Conservation (phyloP, 176 grass and related monocot genomes). For the Eremochloa ophiuroides region DNA sequence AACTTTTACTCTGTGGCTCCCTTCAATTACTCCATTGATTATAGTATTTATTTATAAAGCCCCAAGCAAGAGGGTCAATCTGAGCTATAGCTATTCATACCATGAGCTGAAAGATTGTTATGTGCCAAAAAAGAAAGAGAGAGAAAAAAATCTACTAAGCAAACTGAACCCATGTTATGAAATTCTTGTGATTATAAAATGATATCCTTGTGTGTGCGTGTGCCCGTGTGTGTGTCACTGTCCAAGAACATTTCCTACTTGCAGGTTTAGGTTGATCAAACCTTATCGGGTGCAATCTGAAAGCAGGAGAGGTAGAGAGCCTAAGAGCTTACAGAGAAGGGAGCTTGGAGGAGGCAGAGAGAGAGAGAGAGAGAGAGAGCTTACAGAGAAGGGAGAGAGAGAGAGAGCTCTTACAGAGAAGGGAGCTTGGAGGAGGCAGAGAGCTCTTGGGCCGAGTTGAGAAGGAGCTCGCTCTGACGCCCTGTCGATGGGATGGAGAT, state of each 20-base stretch:
- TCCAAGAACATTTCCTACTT: neutral
- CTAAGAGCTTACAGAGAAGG: neutral
- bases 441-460: neutral
- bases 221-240: neutral
- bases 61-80: neutral
- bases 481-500: conserved; percentile 7
- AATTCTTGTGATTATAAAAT: conserved; percentile 9
- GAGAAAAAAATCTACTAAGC: neutral
- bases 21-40: neutral
- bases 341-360: too few relatives aligned
- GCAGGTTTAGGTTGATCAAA: conserved; percentile 11
- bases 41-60: conserved; percentile 1
- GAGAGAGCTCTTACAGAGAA: conserved; percentile 12
- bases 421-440: neutral
- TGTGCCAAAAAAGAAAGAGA: neutral
- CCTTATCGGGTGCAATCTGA: conserved; percentile 1
- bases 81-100: neutral
- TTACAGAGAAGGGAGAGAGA: conserved; percentile 10
- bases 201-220: neutral
- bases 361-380: neutral
- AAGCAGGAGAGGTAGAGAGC: neutral
- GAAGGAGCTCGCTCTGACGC: neutral
- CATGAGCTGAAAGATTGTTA: neutral
- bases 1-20: neutral
- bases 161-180: neutral